phyloP scores from a whole-genome alignment of 176 grass and related monocot species.

The Rhynchospora pubera region DNA sequence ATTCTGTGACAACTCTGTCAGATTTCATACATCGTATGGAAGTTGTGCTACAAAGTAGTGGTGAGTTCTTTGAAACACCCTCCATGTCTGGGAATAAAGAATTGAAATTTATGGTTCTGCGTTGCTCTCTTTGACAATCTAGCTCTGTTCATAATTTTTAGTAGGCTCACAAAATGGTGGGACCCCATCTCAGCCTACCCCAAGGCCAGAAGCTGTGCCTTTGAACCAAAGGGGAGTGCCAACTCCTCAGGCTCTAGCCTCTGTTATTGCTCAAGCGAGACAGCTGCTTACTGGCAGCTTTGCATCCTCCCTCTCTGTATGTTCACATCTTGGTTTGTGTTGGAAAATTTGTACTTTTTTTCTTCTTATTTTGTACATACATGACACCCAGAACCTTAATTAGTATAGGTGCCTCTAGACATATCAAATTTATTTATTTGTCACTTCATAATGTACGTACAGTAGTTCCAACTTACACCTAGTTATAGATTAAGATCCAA shows the following conservation, averaged over 20 bases:
- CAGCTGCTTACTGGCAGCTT: slow-evolving; percentile 63
- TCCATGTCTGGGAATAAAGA: not conserved
- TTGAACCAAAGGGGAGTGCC: slow-evolving; percentile 44
- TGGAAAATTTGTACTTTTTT: not conserved
- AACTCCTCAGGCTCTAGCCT: slow-evolving; percentile 60
- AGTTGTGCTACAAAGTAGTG: slow-evolving; percentile 51
- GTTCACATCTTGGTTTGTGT: slow-evolving; percentile 22
- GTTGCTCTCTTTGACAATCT: slow-evolving; percentile 26
- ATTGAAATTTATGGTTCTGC: no score
- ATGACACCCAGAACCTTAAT: not conserved
- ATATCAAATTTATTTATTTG: not conserved
- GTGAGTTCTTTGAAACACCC: slow-evolving; percentile 25
- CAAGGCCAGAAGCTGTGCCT: slow-evolving; percentile 34
- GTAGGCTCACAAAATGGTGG: slow-evolving; percentile 32
- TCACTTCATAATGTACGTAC: not conserved
- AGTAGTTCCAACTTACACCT: not conserved
- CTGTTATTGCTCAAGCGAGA: slow-evolving; percentile 59
- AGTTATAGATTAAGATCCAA: not conserved
- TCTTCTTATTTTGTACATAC: slow-evolving; percentile 9
- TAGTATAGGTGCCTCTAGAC: not conserved
- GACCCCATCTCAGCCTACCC: slow-evolving; percentile 36
- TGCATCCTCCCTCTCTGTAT: slow-evolving; percentile 70
- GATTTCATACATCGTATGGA: slow-evolving; percentile 79
- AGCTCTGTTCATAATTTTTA: slow-evolving; percentile 17
- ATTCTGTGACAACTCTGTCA: slow-evolving; percentile 62